Evolutionary conservation across 257 asterid genomes (phyloP).

Genomic region (Echium plantagineum): DNA sequence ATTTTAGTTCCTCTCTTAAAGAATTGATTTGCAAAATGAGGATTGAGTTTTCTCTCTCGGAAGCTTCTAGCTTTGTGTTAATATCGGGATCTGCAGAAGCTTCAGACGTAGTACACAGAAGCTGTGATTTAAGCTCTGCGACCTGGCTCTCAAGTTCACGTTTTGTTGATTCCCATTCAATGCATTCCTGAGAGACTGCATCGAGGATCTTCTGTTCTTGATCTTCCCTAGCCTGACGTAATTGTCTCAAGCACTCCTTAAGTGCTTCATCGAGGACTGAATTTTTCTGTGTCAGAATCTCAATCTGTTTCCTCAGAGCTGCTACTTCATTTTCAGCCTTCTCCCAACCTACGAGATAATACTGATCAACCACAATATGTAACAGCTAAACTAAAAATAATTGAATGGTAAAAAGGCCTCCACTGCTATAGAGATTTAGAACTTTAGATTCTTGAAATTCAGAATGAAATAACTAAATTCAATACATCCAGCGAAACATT

Average conservation of each 20-base stretch:
- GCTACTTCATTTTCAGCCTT: slow-evolving; percentile 72
- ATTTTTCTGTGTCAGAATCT: slow-evolving; percentile 41
- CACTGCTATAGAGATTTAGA: no score
- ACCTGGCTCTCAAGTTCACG: slow-evolving; percentile 50
- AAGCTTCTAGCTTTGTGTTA: slow-evolving; percentile 44
- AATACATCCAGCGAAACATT: no score
- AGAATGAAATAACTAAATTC: no score
- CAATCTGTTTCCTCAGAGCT: slow-evolving; percentile 55
- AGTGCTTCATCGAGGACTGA: slow-evolving; percentile 81
- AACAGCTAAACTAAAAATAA: no score
- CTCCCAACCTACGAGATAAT: slow-evolving; percentile 72
- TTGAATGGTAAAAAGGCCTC: no score
- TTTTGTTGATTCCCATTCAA: slow-evolving; percentile 43
- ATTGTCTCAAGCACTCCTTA: slow-evolving; percentile 85
- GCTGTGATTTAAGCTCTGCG: slow-evolving; percentile 38
- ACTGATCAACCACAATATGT: background rate
- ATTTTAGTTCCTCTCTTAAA: slow-evolving; percentile 31
- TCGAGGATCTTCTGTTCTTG: slow-evolving; percentile 49
- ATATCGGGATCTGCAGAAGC: slow-evolving; percentile 29
- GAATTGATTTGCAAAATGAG: slow-evolving; percentile 44
- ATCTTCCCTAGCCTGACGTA: slow-evolving; percentile 72
- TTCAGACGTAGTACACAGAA: slow-evolving; percentile 34
- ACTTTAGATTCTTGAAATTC: no score
- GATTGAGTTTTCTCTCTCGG: slow-evolving; percentile 46
- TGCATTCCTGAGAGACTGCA: slow-evolving; percentile 26